Conservation (phyloP, 345 rosid species). For the Rhodamnia rubescens region DNA sequence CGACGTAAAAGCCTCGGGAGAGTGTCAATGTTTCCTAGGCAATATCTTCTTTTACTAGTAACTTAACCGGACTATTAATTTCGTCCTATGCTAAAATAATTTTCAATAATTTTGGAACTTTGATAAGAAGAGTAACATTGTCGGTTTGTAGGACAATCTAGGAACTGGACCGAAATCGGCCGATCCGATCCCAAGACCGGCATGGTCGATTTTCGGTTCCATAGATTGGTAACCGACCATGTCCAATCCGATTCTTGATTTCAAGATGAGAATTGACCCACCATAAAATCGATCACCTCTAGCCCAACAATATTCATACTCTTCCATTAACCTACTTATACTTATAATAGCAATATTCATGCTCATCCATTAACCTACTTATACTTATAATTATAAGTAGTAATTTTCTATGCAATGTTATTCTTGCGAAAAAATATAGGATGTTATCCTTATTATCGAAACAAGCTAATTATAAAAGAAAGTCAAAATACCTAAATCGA, state of each 20-base stretch:
- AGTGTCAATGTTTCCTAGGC: no score
- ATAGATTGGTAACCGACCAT: rapidly evolving
- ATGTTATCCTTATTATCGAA: no score
- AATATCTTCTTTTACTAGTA: neutral
- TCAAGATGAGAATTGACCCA: neutral
- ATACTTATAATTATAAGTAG: neutral
- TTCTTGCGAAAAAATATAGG: neutral
- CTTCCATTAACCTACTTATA: no score
- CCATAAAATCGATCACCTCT: neutral
- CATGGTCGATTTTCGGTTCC: neutral
- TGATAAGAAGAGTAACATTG: neutral
- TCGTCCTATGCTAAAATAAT: neutral
- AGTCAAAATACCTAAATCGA: neutral
- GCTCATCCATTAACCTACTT: neutral
- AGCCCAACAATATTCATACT: neutral
- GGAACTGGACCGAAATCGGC: neutral
- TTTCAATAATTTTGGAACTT: neutral
- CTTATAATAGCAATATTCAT: no score
- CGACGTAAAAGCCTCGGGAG: no score
- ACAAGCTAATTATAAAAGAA: neutral
- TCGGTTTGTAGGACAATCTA: neutral
- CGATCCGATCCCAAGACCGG: neutral
- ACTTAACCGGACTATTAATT: neutral
- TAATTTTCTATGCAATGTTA: neutral
- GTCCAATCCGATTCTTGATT: neutral